phyloP scores from a whole-genome alignment of 1,139 yeast species.

The Kurtzmaniella quercitrusa region DNA sequence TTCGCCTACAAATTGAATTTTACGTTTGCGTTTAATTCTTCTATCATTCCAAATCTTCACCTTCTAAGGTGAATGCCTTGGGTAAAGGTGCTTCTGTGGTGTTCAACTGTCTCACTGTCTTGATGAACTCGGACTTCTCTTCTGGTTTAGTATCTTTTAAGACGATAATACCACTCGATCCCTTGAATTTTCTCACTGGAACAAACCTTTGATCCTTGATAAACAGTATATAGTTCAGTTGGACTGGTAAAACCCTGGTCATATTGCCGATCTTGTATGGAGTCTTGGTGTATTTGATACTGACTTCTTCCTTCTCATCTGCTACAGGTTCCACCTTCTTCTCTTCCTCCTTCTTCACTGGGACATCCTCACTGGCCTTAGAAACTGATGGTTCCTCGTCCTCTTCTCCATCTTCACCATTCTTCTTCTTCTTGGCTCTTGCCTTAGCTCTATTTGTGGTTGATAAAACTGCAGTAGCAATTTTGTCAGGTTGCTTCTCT shows the following conservation, averaged over 20 bases:
- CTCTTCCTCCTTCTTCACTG: constrained; percentile 30
- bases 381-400: constrained; percentile 27
- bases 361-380: constrained; percentile 14
- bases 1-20: no score
- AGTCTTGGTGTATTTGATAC: constrained; percentile 46
- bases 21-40: background rate
- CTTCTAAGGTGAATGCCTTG: constrained; percentile 68
- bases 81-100: constrained; percentile 89
- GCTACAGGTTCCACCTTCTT: constrained; percentile 24
- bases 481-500: constrained; percentile 82
- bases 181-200: constrained; percentile 80
- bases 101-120: constrained; percentile 81
- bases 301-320: constrained; percentile 26
- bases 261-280: constrained; percentile 73
- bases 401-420: constrained; percentile 30
- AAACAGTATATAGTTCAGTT: constrained; percentile 78
- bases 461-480: constrained; percentile 89
- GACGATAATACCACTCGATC: constrained; percentile 78
- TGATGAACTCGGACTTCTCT: constrained; percentile 64
- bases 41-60: constrained; percentile 40
- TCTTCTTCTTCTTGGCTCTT: constrained; percentile 74
- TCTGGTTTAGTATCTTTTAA: constrained; percentile 68
- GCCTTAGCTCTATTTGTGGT: constrained; percentile 92
- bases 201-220: constrained; percentile 70
- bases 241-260: constrained; percentile 90